Evolutionary conservation across 2,329 filamentous ascomycete species (phyloP).

Genomic region (Curvularia sp.): DNA sequence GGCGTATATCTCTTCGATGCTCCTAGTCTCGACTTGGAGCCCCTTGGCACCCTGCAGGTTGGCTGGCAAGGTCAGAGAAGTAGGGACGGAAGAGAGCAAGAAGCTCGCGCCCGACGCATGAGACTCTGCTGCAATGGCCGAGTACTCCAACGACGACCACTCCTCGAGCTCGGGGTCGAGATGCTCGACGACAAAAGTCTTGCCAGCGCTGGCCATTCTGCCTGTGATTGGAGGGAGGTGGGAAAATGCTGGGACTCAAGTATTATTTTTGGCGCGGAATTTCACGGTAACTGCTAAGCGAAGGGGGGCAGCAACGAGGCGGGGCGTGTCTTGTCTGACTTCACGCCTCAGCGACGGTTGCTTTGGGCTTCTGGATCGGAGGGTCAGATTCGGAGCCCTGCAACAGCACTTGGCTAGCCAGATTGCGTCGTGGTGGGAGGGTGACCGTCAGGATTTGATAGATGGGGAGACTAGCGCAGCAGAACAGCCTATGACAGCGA

Average conservation of each 20-base stretch:
- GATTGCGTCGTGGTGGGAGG: constrained; percentile 32
- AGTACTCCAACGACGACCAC: constrained; percentile 95
- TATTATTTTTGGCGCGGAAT: constrained; percentile 11
- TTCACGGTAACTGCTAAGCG: constrained; percentile 11
- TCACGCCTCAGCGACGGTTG: constrained; percentile 4
- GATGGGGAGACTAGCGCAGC: constrained; percentile 18
- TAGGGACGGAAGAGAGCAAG: constrained; percentile 80
- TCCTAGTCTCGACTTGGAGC: constrained; percentile 74
- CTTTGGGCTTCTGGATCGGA: constrained; percentile 19
- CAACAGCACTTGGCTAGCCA: constrained; percentile 37
- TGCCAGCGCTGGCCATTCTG: constrained; percentile 51
- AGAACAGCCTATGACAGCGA: constrained; percentile 27
- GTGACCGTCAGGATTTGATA: constrained; percentile 23
- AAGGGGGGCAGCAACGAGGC: constrained; percentile 1
- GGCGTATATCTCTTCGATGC: constrained; percentile 83
- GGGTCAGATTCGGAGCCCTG: constrained; percentile 35
- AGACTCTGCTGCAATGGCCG: constrained; percentile 84
- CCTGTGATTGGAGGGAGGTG: constrained; percentile 20
- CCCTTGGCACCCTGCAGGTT: constrained; percentile 66
- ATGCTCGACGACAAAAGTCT: constrained; percentile 95
- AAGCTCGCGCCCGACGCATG: constrained; percentile 71
- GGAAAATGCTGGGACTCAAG: constrained; percentile 23
- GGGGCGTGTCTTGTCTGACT: neutral
- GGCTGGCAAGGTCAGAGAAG: constrained; percentile 65
- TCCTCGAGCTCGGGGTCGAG: constrained; percentile 91